Evolutionary conservation across 805 yeast species (phyloP).

Genomic region (Metschnikowia dekortorum): DNA sequence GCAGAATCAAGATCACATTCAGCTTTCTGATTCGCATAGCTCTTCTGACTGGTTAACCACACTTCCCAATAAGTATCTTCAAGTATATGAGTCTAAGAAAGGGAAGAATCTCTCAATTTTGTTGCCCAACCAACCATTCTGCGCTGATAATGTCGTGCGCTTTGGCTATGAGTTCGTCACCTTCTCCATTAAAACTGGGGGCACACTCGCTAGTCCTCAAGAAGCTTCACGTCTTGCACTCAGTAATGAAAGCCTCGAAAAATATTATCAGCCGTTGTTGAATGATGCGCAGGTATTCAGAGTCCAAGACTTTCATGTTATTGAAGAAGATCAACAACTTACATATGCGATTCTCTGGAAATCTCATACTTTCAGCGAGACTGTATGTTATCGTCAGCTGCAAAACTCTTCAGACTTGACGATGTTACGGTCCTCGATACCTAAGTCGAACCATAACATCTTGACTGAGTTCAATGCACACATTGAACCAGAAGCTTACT

Average conservation of each 20-base stretch:
- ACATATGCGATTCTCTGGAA: slow-evolving; percentile 51
- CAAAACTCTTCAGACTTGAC: slow-evolving; percentile 1
- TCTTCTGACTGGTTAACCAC: slow-evolving; percentile 24
- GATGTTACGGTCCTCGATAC: slow-evolving; percentile 28
- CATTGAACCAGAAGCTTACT: slow-evolving; percentile 5
- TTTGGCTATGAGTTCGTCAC: slow-evolving; percentile 21
- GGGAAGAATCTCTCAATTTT: slow-evolving; percentile 6
- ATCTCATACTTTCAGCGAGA: slow-evolving; percentile 43
- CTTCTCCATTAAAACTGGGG: slow-evolving; percentile 19
- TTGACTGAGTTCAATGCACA: slow-evolving; percentile 7
- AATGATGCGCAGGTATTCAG: slow-evolving; percentile 6
- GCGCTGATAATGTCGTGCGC: slow-evolving; percentile 5
- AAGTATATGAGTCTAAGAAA: slow-evolving; percentile 5
- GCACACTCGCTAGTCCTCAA: not conserved
- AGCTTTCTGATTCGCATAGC: not conserved
- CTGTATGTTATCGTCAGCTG: slow-evolving; percentile 6
- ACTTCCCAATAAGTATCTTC: slow-evolving; percentile 30
- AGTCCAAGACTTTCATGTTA: slow-evolving; percentile 14
- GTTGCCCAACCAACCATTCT: slow-evolving; percentile 14
- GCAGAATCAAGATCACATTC: slow-evolving; percentile 8
- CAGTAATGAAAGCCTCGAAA: not conserved
- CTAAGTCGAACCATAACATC: slow-evolving; percentile 21
- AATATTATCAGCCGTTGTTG: not conserved
- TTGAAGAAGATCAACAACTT: not conserved
- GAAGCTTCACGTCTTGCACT: not conserved